phyloP scores from a whole-genome alignment of 2,329 filamentous ascomycete species.

The Rutstroemia sp. region DNA sequence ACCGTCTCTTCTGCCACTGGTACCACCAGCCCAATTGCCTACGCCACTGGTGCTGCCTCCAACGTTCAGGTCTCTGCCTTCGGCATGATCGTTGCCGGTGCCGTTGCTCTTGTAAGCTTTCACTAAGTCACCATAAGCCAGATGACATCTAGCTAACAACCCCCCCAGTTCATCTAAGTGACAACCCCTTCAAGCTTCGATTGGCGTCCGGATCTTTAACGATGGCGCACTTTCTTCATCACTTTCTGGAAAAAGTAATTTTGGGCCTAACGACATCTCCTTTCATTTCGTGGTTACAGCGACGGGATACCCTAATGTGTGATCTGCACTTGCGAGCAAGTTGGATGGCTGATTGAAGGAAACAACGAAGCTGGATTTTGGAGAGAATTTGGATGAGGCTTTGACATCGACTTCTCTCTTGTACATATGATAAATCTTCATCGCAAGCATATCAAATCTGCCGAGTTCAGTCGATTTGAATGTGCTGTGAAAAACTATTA shows the following conservation, averaged over 20 bases:
- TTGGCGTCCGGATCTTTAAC: constrained; percentile 14
- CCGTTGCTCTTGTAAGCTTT: constrained; percentile 28
- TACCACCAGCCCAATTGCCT: constrained; percentile 26
- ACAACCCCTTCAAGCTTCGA: constrained; percentile 17
- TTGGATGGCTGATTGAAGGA: constrained; percentile 6
- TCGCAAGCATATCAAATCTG: constrained; percentile 1
- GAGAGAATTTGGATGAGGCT: constrained; percentile 10
- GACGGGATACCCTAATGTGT: constrained; percentile 17
- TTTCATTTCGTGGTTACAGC: constrained; percentile 17
- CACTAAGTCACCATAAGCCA: not conserved
- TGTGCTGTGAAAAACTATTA: not conserved
- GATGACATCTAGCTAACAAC: constrained; percentile 12
- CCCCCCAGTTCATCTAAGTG: constrained; percentile 25
- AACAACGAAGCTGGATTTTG: constrained; percentile 7
- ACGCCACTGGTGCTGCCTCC: constrained; percentile 24
- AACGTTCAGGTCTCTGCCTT: constrained; percentile 25
- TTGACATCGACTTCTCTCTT: constrained; percentile 9
- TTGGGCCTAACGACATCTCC: constrained; percentile 23
- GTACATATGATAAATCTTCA: constrained; percentile 8
- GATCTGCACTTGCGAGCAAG: constrained; percentile 19
- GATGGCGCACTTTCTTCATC: constrained; percentile 14
- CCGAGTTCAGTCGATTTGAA: not conserved
- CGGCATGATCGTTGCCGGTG: constrained; percentile 28
- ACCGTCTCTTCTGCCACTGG: constrained; percentile 15
- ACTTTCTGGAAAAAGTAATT: constrained; percentile 6